phyloP scores from a whole-genome alignment of 2,329 filamentous ascomycete species.

The Blastomyces parvus region DNA sequence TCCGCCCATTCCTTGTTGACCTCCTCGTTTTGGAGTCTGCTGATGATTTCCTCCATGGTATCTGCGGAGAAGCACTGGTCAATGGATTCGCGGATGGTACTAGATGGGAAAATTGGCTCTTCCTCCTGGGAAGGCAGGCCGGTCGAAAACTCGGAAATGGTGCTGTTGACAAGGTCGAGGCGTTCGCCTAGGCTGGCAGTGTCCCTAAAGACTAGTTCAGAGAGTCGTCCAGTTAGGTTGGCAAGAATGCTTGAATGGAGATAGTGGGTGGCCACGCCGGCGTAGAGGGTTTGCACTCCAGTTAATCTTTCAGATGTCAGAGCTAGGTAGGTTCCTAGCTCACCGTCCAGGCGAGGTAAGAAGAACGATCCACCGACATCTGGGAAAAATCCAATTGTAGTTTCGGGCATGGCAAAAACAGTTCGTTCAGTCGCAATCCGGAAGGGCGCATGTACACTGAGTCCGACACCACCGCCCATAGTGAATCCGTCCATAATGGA shows the following conservation, averaged over 20 bases:
- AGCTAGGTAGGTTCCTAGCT: constrained; percentile 82
- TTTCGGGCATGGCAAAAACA: constrained; percentile 96
- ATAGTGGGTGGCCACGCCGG: constrained; percentile 91
- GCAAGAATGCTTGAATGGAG: constrained; percentile 81
- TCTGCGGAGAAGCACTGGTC: constrained; percentile 69
- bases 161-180: constrained; percentile 65
- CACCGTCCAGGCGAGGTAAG: constrained; percentile 77
- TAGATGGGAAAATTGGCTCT: constrained; percentile 56
- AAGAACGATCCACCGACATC: constrained; percentile 97
- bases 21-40: constrained; percentile 50
- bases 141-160: constrained; percentile 84
- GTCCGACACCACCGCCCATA: constrained; percentile 93
- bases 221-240: constrained; percentile 70
- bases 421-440: constrained; percentile 93
- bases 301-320: constrained; percentile 76
- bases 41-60: constrained; percentile 60
- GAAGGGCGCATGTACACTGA: constrained; percentile 91
- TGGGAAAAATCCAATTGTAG: constrained; percentile 95
- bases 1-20: constrained; percentile 63
- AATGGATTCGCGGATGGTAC: constrained; percentile 65
- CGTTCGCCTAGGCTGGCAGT: constrained; percentile 54
- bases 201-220: constrained; percentile 82
- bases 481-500: constrained; percentile 97
- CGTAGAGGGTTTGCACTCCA: constrained; percentile 79
- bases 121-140: constrained; percentile 57